These are phyloP conservation scores for Metschnikowia rubicola DNA, from an alignment of 805 yeast species.

Conservation along the genomic window DNA sequence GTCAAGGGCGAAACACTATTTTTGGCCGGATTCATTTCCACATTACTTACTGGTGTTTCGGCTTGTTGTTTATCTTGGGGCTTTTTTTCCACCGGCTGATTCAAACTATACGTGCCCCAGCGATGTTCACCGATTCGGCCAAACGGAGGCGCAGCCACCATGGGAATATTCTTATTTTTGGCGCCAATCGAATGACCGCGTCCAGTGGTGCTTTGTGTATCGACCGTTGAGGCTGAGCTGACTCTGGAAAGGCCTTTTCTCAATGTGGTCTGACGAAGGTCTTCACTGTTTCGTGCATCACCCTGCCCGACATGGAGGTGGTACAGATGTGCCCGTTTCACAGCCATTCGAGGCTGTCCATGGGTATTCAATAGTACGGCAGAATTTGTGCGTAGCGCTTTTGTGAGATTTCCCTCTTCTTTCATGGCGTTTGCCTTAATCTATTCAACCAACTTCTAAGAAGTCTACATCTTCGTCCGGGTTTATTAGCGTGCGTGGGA, in stretches of 20 bases:
- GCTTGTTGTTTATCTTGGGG: too few relatives aligned
- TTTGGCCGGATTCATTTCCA: not conserved
- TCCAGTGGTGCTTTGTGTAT: not conserved
- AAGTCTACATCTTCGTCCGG: not conserved
- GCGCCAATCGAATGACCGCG: not conserved
- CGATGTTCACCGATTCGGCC: not conserved
- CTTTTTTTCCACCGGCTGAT: not conserved
- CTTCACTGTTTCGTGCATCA: constrained; percentile 3
- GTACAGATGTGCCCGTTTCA: constrained; percentile 5
- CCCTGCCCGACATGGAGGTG: not conserved
- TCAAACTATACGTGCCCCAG: constrained; percentile 5
- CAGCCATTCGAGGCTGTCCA: not conserved
- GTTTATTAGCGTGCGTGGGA: not conserved
- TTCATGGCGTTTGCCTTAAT: not conserved
- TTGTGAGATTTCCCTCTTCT: constrained; percentile 2
- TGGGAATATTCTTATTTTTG: constrained; percentile 13
- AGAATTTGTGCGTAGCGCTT: not conserved
- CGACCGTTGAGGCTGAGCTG: not conserved
- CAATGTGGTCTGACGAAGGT: constrained; percentile 12
- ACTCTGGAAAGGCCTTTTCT: constrained; percentile 10
- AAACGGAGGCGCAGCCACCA: constrained; percentile 6
- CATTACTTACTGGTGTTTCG: too few relatives aligned
- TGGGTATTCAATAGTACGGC: not conserved
- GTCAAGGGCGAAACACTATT: constrained; percentile 15
- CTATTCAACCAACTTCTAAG: too few relatives aligned